Conservation (phyloP, 23 red algal genomes). For the Pyropia yezoensis region DNA sequence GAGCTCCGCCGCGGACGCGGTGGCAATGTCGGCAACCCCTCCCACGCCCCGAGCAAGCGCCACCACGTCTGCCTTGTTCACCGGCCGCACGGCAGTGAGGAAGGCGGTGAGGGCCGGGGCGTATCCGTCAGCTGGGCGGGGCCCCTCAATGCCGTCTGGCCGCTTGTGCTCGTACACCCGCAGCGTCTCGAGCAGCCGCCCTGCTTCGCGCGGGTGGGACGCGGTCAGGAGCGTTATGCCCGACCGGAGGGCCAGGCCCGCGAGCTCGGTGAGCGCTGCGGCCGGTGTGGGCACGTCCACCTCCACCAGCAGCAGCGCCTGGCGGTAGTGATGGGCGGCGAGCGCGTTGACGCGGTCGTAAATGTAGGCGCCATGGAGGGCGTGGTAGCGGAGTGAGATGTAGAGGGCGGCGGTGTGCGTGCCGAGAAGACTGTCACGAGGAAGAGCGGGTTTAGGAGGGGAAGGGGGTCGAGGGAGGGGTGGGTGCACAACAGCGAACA, state of each 20-base stretch:
- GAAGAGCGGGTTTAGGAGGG: neutral
- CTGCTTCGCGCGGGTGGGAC: constrained; percentile 56
- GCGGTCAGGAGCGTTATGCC: constrained; percentile 66
- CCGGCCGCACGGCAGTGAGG: constrained; percentile 46
- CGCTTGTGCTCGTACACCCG: constrained; percentile 65
- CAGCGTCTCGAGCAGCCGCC: constrained; percentile 68
- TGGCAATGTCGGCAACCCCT: constrained; percentile 24
- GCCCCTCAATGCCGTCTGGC: constrained; percentile 42
- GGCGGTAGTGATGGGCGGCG: constrained; percentile 28
- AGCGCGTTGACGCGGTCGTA: constrained; percentile 60
- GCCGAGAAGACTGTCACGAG: constrained; percentile 28
- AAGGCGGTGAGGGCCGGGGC: constrained; percentile 34
- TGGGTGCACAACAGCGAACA: too few species aligned
- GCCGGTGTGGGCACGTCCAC: constrained; percentile 45
- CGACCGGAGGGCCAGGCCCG: constrained; percentile 40
- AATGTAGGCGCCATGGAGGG: constrained; percentile 38
- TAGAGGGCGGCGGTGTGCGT: constrained; percentile 66
- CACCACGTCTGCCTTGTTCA: constrained; percentile 78
- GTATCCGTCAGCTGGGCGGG: constrained; percentile 33
- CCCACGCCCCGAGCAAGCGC: constrained; percentile 66
- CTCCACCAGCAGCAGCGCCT: constrained; percentile 57
- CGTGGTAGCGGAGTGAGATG: constrained; percentile 72
- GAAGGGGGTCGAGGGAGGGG: too few species aligned
- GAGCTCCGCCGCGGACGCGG: constrained; percentile 28
- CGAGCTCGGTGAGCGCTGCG: constrained; percentile 38